Base-by-base conservation (phyloP, 345 rosid species). In the Rhodomyrtus tomentosa region DNA sequence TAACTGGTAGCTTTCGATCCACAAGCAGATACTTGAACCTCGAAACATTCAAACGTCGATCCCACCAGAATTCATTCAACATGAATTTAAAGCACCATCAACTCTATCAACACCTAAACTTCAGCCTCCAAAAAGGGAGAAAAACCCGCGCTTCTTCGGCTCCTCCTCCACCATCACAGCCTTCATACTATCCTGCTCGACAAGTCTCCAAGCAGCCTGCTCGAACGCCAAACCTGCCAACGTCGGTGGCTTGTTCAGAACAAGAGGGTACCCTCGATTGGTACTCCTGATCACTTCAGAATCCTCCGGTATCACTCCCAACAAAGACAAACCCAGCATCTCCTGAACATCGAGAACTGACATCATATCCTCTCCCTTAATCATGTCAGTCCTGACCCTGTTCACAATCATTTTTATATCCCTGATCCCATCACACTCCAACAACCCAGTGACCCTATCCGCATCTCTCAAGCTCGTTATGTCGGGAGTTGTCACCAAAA, bases 191-290 rank as follows among this genome's bases (percentile, higher is more conserved):
- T 96, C 98, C 90, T 94, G 98, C 92, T 96, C 98, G 24, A 96
- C 98, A 48, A 96, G 95, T 87, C 99, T 92, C 99, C 99, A 96
- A 6, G 98, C 99, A 7, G 99, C 98, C 90, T 96, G 99, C 92
- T 96, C 98, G 14, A 96, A 94, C 0, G 99, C 98, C 93, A 96
- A 84, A 29, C 98, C 99, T 6, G 98, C 99, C 89, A 96, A 87
- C 12, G 99, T 94, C 0, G 98, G 99, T 1, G 99, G 99, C 90
- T 92, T 92, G 83, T 95, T 95, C 90, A 96, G 83, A 54, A 96
- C 99, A 52, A 96, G 92, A 1, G 98, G 98, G 73, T 93, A 94
- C 53, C 99, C 99, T 85, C 98, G 88, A 81, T 95, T 95, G 0
- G 99, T 95, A 86, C 98, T 96, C 88, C 98, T 88, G 29, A 96